These are phyloP conservation scores for Zymoseptoria crescenta DNA, from an alignment of 2,329 filamentous ascomycete species.

Conservation along the genomic window DNA sequence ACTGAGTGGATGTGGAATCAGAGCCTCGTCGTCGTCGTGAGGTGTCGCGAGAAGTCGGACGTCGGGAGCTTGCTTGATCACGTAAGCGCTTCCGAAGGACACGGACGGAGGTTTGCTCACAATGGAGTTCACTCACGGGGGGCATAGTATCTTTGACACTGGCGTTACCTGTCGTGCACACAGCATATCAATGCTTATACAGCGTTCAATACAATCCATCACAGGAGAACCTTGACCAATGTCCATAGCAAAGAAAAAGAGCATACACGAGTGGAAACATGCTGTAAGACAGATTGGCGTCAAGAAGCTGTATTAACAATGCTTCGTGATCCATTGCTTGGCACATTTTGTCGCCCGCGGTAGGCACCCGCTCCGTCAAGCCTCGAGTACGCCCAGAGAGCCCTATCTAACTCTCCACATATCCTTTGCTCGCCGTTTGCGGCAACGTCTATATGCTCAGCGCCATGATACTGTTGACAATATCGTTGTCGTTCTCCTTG, in stretches of 20 bases:
- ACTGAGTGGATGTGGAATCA: background rate
- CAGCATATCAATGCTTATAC: too few species aligned
- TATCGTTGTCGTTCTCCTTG: conserved; percentile 99
- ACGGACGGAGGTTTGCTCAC: too few species aligned
- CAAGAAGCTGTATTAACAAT: background rate
- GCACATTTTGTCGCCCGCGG: background rate
- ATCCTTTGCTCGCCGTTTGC: background rate
- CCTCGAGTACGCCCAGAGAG: background rate
- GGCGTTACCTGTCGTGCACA: too few species aligned
- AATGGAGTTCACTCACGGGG: too few species aligned
- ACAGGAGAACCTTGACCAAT: too few species aligned
- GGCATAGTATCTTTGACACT: too few species aligned
- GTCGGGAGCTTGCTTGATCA: background rate
- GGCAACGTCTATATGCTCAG: conserved; percentile 47
- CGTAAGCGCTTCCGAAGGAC: too few species aligned
- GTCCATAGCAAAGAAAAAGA: background rate
- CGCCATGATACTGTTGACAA: conserved; percentile 99
- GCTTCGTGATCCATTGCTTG: background rate
- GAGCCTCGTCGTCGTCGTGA: background rate
- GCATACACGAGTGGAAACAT: background rate
- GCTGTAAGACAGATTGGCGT: background rate
- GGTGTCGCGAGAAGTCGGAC: background rate
- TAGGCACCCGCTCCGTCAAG: background rate
- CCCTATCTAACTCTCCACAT: background rate
- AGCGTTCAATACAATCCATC: too few species aligned